Conservation (phyloP, 1,284 basidiomycete species). For the Naganishia albida region DNA sequence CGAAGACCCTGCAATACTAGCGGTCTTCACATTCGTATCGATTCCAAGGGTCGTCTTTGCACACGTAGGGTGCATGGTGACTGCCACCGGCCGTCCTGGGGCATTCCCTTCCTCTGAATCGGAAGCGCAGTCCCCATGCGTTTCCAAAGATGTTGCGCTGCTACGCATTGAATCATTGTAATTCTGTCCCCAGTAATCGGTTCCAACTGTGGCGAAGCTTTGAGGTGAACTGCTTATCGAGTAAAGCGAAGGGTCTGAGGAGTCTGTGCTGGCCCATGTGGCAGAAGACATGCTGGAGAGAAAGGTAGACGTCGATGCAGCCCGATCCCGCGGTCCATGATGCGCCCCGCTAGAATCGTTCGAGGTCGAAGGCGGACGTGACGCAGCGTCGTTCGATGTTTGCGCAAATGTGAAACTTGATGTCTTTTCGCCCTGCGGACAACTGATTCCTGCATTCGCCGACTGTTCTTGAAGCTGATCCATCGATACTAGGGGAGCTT, state of each 20-base stretch:
- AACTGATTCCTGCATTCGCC: neutral
- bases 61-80: conserved; percentile 34
- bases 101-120: conserved; percentile 26
- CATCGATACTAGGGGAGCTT: conserved; percentile 38
- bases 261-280: conserved; percentile 23
- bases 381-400: neutral
- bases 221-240: conserved; percentile 23
- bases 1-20: neutral
- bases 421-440: conserved; percentile 9
- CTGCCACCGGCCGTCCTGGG: conserved; percentile 7
- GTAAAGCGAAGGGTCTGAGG: conserved; percentile 15
- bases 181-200: conserved; percentile 4
- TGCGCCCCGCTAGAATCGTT: neutral
- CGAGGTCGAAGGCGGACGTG: no score
- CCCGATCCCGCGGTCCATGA: conserved; percentile 8
- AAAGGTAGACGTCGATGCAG: conserved; percentile 21
- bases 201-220: conserved; percentile 15
- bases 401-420: conserved; percentile 4
- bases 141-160: neutral
- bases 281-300: conserved; percentile 13
- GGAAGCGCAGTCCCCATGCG: neutral
- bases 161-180: neutral
- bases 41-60: conserved; percentile 12
- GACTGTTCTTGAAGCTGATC: conserved; percentile 40
- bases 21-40: neutral